These are phyloP conservation scores for Suillus tomentosus DNA, from an alignment of 768 basidiomycete species.

Conservation along the genomic window DNA sequence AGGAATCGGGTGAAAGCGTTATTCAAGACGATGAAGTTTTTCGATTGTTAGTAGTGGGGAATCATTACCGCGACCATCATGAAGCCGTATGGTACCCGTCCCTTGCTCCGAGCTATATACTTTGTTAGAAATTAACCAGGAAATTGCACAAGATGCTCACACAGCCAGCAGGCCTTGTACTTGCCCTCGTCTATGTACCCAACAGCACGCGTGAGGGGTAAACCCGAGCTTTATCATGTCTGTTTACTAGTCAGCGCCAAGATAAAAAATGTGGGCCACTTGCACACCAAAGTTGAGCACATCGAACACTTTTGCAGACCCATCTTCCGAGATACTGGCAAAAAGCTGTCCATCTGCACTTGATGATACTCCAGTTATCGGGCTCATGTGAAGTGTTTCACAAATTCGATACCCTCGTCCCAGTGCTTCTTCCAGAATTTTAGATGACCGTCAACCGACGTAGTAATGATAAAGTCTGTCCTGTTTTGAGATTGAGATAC, in stretches of 20 bases:
- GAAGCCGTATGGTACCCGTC: slow-evolving; percentile 78
- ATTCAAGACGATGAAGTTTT: slow-evolving; percentile 84
- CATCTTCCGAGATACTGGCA: slow-evolving; percentile 90
- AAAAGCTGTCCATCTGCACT: slow-evolving; percentile 92
- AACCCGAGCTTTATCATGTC: slow-evolving; percentile 98
- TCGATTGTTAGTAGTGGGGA: slow-evolving; percentile 75
- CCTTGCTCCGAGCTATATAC: slow-evolving; percentile 74
- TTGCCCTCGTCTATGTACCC: no score
- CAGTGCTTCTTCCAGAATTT: no score
- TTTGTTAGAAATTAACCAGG: no score
- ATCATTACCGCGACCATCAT: slow-evolving; percentile 88
- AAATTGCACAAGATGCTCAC: no score
- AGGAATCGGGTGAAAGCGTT: slow-evolving; percentile 88
- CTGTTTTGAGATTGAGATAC: no score
- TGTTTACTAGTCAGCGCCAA: slow-evolving; percentile 33
- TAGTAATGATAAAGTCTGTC: no score
- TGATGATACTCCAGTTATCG: slow-evolving; percentile 78
- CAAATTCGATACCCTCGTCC: slow-evolving; percentile 93
- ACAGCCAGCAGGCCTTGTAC: no score
- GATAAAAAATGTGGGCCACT: slow-evolving; percentile 4
- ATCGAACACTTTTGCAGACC: slow-evolving; percentile 93
- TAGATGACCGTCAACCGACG: no score
- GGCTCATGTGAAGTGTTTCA: slow-evolving; percentile 90
- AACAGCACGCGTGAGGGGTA: no score
- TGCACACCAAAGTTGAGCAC: slow-evolving; percentile 93